Percentiles rank a stretch among this genome's conserved stretches.
Evolutionary conservation across 495 filamentous ascomycete genomes (phyloP).

Genomic region (Hyaloscypha bicolor): DNA sequence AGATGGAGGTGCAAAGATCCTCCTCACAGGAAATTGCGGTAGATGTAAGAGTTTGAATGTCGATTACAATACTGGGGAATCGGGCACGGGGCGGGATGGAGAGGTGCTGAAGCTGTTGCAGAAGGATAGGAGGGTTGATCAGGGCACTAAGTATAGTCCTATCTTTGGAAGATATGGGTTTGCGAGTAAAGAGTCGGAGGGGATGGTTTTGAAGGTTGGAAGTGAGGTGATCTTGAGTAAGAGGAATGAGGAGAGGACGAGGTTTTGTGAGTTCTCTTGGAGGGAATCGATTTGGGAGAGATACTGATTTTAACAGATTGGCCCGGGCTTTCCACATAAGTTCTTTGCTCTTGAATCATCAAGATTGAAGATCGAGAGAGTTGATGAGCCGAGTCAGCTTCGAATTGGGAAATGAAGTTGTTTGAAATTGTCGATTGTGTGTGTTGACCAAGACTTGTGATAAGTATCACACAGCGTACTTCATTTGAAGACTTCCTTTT

Average conservation of each 20-base stretch:
- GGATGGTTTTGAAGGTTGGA: slow-evolving; percentile 58
- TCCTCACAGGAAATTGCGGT: slow-evolving; percentile 78
- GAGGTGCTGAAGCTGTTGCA: slow-evolving; percentile 74
- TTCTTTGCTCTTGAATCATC: background rate
- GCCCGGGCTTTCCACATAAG: slow-evolving; percentile 27
- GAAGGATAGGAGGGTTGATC: slow-evolving; percentile 77
- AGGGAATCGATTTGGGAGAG: background rate
- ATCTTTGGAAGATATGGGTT: slow-evolving; percentile 87
- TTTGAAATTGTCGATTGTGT: too few relatives aligned
- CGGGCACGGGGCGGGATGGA: slow-evolving; percentile 64
- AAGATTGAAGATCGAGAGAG: background rate
- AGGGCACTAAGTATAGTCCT: slow-evolving; percentile 71
- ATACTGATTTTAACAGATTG: slow-evolving; percentile 24
- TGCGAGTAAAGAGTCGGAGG: slow-evolving; percentile 40
- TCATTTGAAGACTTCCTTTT: too few relatives aligned
- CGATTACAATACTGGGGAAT: slow-evolving; percentile 74
- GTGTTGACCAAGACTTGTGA: background rate
- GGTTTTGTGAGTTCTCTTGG: slow-evolving; percentile 56
- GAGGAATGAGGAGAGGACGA: slow-evolving; percentile 59
- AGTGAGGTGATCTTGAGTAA: slow-evolving; percentile 68
- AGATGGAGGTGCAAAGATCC: slow-evolving; percentile 43
- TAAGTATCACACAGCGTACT: background rate
- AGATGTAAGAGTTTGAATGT: slow-evolving; percentile 81
- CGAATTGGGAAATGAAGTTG: background rate
- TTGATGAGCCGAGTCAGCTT: background rate